These are phyloP conservation scores for Kwoniella sp. DNA, from an alignment of 768 basidiomycete species.

Conservation along the genomic window DNA sequence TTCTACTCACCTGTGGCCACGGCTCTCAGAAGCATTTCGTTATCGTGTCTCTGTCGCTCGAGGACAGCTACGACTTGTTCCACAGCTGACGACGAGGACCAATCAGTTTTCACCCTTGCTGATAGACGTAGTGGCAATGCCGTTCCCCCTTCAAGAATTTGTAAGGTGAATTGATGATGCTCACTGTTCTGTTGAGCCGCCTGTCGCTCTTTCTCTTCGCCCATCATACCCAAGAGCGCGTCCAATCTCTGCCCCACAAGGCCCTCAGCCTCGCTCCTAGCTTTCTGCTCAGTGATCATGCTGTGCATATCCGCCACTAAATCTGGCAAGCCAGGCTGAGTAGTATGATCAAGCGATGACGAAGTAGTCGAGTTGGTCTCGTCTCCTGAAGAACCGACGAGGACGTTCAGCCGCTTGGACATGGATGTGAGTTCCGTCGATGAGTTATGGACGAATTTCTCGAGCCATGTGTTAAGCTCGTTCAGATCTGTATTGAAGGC, in stretches of 20 bases:
- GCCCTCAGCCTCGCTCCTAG: conserved; percentile 62
- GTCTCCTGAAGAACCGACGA: conserved; percentile 57
- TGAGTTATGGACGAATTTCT: conserved; percentile 76
- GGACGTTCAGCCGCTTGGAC: conserved; percentile 64
- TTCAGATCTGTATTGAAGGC: conserved; percentile 37
- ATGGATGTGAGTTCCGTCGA: conserved; percentile 70
- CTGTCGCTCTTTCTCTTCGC: conserved; percentile 51
- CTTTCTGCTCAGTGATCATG: conserved; percentile 56
- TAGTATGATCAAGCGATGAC: not conserved
- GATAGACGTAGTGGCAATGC: too few species aligned
- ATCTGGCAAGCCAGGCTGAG: conserved; percentile 40
- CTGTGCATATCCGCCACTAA: conserved; percentile 58
- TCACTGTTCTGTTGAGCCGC: conserved; percentile 41
- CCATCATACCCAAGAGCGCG: conserved; percentile 48
- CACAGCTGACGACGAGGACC: conserved; percentile 34
- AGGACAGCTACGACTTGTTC: conserved; percentile 59
- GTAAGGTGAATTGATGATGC: too few species aligned
- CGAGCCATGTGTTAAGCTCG: conserved; percentile 68
- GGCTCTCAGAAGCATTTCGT: conserved; percentile 68
- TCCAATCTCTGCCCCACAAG: conserved; percentile 59
- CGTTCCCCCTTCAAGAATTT: too few species aligned
- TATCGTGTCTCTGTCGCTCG: conserved; percentile 70
- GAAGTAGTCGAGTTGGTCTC: not conserved
- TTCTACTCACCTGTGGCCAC: conserved; percentile 64
- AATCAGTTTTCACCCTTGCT: too few species aligned